These are phyloP conservation scores for Wickerhamomyces hampshirensis DNA, from an alignment of 805 yeast species.

Conservation along the genomic window DNA sequence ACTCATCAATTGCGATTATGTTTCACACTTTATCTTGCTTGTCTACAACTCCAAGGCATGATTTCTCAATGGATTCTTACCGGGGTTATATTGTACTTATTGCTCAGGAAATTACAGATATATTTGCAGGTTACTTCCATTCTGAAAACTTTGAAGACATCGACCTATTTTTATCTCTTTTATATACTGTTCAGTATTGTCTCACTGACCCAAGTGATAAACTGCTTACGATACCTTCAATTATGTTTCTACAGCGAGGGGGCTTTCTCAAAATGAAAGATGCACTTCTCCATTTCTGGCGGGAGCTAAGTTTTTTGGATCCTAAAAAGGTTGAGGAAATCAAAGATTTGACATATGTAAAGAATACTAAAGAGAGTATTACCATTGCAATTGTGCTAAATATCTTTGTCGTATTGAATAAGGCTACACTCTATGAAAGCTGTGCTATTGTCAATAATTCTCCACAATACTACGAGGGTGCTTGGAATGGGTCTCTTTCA, in stretches of 20 bases:
- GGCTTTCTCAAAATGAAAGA: slow-evolving; percentile 36
- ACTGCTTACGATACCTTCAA: slow-evolving; percentile 33
- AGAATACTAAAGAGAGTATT: slow-evolving; percentile 33
- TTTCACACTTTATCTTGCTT: slow-evolving; percentile 41
- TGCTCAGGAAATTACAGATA: slow-evolving; percentile 28
- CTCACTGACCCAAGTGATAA: slow-evolving; percentile 30
- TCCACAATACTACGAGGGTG: slow-evolving; percentile 35
- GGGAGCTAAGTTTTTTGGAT: slow-evolving; percentile 19
- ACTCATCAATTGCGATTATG: slow-evolving; percentile 37
- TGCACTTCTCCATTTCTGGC: slow-evolving; percentile 24
- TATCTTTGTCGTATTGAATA: slow-evolving; percentile 40
- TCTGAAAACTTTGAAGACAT: slow-evolving; percentile 15
- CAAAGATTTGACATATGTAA: slow-evolving; percentile 32
- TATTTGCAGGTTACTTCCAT: slow-evolving; percentile 21
- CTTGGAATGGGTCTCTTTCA: slow-evolving; percentile 16
- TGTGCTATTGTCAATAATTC: slow-evolving; percentile 29
- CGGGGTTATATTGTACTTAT: slow-evolving; percentile 39
- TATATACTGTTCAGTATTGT: slow-evolving; percentile 33
- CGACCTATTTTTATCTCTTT: slow-evolving; percentile 31
- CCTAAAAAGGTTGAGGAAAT: slow-evolving; percentile 25
- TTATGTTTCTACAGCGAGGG: slow-evolving; percentile 48
- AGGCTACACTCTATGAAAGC: slow-evolving; percentile 34
- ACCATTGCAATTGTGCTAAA: slow-evolving; percentile 36
- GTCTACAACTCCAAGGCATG: slow-evolving; percentile 46
- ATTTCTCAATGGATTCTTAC: slow-evolving; percentile 28